Evolutionary conservation across 78 protist species (phyloP).

Genomic region (Dictyostelium citrinum): DNA sequence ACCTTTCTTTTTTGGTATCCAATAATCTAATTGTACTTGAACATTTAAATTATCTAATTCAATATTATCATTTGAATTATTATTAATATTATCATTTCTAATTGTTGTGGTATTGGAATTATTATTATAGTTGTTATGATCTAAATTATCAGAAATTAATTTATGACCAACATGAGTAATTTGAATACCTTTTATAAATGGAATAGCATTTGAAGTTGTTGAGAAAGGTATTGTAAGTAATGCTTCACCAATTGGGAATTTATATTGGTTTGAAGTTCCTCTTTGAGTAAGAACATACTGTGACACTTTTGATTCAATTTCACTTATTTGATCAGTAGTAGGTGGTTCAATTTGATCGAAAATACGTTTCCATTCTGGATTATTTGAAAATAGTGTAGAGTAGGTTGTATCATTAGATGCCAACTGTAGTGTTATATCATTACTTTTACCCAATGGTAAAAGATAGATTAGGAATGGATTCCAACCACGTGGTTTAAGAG

Average conservation of each 20-base stretch:
- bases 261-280: not conserved
- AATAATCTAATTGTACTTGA: conserved; percentile 48
- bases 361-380: conserved; percentile 49
- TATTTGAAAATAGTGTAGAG: not conserved
- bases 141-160: not conserved
- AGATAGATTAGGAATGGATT: conserved; percentile 54
- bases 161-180: not conserved
- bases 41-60: not conserved
- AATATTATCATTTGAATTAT: not conserved
- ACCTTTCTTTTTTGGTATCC: conserved; percentile 46
- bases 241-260: conserved; percentile 66
- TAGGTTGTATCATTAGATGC: conserved; percentile 33
- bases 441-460: conserved; percentile 64
- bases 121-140: not conserved
- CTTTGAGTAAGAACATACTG: not conserved
- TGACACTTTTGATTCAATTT: conserved; percentile 17
- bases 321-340: not conserved
- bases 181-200: conserved; percentile 49
- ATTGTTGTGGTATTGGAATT: not conserved
- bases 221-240: conserved; percentile 8
- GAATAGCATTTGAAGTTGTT: conserved; percentile 7
- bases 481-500: conserved; percentile 65
- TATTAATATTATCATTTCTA: not conserved
- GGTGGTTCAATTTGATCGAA: conserved; percentile 17
- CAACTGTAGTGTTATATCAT: conserved; percentile 32